Conservation (phyloP, 2,329 filamentous ascomycete species). For the Botrytis fragariae region DNA sequence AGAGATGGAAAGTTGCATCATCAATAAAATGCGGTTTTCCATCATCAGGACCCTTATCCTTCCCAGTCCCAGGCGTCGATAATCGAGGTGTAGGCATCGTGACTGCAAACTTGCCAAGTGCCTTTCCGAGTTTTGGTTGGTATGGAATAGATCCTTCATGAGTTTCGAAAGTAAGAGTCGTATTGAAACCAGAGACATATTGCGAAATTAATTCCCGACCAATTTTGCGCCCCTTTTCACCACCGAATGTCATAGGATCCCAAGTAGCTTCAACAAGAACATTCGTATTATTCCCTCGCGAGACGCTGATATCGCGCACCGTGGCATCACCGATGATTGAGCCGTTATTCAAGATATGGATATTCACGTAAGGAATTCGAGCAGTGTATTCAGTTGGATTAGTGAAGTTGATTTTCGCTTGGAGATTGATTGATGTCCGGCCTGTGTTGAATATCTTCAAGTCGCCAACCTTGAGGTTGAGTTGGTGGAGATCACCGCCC, state of each 20-base stretch:
- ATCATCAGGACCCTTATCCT: conserved; percentile 42
- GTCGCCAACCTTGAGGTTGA: conserved; percentile 65
- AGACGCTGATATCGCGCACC: conserved; percentile 60
- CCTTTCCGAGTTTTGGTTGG: conserved; percentile 68
- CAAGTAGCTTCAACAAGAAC: conserved; percentile 68
- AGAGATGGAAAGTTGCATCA: conserved; percentile 80
- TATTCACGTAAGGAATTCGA: conserved; percentile 73
- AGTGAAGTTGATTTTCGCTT: conserved; percentile 74
- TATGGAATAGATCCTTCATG: conserved; percentile 72
- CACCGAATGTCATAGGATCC: conserved; percentile 65
- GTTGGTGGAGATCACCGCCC: conserved; percentile 46
- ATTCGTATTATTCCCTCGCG: conserved; percentile 68
- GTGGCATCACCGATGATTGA: conserved; percentile 74
- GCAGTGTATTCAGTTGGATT: conserved; percentile 90
- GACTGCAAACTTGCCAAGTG: conserved; percentile 69
- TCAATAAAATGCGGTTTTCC: conserved; percentile 69
- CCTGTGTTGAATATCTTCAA: conserved; percentile 73
- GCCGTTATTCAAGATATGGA: conserved; percentile 72
- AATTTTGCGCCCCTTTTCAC: conserved; percentile 56
- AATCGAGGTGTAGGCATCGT: conserved; percentile 71
- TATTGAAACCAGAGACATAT: conserved; percentile 86
- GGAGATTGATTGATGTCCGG: conserved; percentile 65
- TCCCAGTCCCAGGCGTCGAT: conserved; percentile 46
- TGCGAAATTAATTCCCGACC: conserved; percentile 76
- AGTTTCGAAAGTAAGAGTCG: conserved; percentile 69